Percentiles rank a stretch among this genome's conserved stretches.
Conservation (phyloP, 441 rosid genomes). For the Bruguiera hainesii region DNA sequence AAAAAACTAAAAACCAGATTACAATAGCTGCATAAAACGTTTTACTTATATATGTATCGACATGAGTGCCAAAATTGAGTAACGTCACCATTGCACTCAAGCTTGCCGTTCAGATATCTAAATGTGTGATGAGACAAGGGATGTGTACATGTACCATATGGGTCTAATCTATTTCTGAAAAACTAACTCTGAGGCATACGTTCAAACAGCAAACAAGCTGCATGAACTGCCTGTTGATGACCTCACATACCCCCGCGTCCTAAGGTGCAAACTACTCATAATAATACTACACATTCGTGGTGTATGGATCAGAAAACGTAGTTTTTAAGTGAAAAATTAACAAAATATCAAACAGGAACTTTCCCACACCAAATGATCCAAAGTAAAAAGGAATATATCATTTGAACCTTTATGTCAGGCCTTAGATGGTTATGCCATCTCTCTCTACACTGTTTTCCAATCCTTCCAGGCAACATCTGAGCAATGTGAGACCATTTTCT, state of each 20-base stretch:
- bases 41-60: too few species aligned
- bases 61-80: too few species aligned
- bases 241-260: too few species aligned
- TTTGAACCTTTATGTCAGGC: constrained; percentile 75
- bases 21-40: too few species aligned
- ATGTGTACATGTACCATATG: too few species aligned
- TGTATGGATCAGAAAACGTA: too few species aligned
- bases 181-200: not conserved
- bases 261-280: too few species aligned
- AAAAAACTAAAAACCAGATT: not conserved
- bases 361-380: not conserved
- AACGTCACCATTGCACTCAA: too few species aligned
- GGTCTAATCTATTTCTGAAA: not conserved
- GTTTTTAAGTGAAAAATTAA: not conserved
- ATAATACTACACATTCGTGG: too few species aligned
- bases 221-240: not conserved
- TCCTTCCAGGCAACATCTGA: constrained; percentile 76
- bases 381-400: not conserved
- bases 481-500: constrained; percentile 93
- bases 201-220: constrained; percentile 7
- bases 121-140: too few species aligned
- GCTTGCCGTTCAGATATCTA: too few species aligned
- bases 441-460: constrained; percentile 95
- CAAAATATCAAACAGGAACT: not conserved
- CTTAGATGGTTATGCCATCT: constrained; percentile 96